phyloP scores from a whole-genome alignment of 2,329 filamentous ascomycete genomes.

The Onygenales sp. region DNA sequence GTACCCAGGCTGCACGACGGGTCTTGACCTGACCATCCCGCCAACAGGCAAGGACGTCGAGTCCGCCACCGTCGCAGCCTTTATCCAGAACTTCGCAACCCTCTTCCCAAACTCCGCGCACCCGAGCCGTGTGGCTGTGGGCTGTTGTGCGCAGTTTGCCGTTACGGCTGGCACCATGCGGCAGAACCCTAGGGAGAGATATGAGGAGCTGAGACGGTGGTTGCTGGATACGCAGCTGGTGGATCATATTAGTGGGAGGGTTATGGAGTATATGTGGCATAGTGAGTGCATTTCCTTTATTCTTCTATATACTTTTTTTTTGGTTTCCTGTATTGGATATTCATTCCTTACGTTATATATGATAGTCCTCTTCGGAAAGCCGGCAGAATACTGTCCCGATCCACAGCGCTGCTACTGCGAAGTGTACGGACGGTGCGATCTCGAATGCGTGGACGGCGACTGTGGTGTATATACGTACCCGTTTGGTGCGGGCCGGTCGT shows the following conservation, averaged over 20 bases:
- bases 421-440: slow-evolving; percentile 18
- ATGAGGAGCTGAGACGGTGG: slow-evolving; percentile 51
- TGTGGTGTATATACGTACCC: slow-evolving; percentile 4
- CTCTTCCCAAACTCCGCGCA: slow-evolving; percentile 17
- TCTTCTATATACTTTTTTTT: too few relatives aligned
- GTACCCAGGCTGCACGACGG: slow-evolving; percentile 44
- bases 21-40: not conserved
- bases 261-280: slow-evolving; percentile 59
- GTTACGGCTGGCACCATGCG: slow-evolving; percentile 46
- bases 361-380: slow-evolving; percentile 18
- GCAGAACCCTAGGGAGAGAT: slow-evolving; percentile 41
- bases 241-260: slow-evolving; percentile 48
- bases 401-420: slow-evolving; percentile 15
- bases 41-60: slow-evolving; percentile 11
- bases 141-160: slow-evolving; percentile 61
- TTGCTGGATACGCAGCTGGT: slow-evolving; percentile 45
- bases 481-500: slow-evolving; percentile 1
- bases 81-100: not conserved
- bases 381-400: slow-evolving; percentile 14
- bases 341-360: too few relatives aligned
- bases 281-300: slow-evolving; percentile 30
- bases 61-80: slow-evolving; percentile 18
- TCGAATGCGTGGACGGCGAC: slow-evolving; percentile 4
- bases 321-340: too few relatives aligned
- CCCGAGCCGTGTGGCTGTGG: slow-evolving; percentile 43